Conservation (phyloP, 768 basidiomycete genomes). For the Basidioascus undulatus region DNA sequence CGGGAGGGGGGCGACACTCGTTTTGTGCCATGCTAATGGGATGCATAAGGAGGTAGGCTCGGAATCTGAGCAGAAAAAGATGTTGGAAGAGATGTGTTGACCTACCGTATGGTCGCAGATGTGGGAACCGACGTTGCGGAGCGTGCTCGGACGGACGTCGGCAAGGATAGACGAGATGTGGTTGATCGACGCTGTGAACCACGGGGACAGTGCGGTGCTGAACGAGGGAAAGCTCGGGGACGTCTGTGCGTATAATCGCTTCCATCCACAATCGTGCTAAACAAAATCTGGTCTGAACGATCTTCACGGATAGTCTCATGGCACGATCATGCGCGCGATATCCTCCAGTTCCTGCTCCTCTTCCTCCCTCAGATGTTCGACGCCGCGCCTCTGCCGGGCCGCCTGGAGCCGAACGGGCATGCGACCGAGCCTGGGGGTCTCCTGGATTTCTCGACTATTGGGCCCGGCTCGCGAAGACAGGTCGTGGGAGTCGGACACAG, state of each 20-base stretch:
- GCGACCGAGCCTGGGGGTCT: constrained; percentile 26
- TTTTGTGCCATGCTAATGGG: constrained; percentile 59
- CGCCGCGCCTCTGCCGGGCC: constrained; percentile 23
- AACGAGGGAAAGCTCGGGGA: constrained; percentile 32
- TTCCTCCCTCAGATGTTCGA: constrained; percentile 28
- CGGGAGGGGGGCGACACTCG: constrained; percentile 37
- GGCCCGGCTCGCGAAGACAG: no score
- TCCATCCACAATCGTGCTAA: not conserved
- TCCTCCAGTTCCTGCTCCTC: constrained; percentile 41
- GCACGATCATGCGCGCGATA: constrained; percentile 47
- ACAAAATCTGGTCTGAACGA: not conserved
- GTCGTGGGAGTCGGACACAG: constrained; percentile 54
- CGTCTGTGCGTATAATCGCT: constrained; percentile 26
- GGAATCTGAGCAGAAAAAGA: not conserved
- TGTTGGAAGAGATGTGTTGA: not conserved
- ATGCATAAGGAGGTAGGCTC: constrained; percentile 52
- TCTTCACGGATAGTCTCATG: constrained; percentile 32
- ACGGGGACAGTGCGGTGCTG: constrained; percentile 53
- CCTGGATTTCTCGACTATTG: no score
- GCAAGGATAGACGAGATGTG: constrained; percentile 41
- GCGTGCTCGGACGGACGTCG: constrained; percentile 24
- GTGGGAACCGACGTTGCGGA: constrained; percentile 41
- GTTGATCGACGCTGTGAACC: constrained; percentile 56
- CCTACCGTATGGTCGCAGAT: constrained; percentile 23
- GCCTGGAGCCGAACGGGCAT: constrained; percentile 21